phyloP scores from a whole-genome alignment of 257 asterid species.

The Capsicum rhomboideum region DNA sequence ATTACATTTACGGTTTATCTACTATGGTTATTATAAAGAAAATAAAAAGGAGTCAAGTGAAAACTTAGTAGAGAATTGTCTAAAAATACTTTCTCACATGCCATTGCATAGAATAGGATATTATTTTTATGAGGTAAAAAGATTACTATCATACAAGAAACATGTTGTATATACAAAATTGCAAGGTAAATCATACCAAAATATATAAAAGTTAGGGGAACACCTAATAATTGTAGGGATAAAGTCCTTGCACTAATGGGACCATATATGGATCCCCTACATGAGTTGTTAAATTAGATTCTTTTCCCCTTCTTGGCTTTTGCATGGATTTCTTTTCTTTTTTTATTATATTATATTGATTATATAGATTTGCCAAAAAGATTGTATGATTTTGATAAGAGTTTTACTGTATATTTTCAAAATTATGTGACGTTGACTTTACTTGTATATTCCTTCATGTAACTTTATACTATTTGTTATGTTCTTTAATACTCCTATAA shows the following conservation, averaged over 20 bases:
- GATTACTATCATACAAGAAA: not conserved
- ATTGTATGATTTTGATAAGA: too few species aligned
- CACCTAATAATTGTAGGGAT: not conserved
- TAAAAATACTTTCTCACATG: not conserved
- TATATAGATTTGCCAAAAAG: too few species aligned
- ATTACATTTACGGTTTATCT: too few species aligned
- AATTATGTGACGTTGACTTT: too few species aligned
- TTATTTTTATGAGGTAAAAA: not conserved
- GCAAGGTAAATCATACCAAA: not conserved
- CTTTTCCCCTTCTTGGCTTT: not conserved
- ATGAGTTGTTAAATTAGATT: not conserved
- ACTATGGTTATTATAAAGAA: not conserved
- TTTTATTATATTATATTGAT: not conserved
- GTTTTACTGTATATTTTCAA: not conserved
- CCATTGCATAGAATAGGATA: not conserved
- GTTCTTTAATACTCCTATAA: too few species aligned
- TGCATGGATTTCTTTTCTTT: not conserved
- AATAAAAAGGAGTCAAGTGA: not conserved
- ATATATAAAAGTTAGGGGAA: not conserved
- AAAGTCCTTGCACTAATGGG: not conserved
- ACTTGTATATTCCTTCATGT: too few species aligned
- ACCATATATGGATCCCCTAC: not conserved
- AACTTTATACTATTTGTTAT: too few species aligned
- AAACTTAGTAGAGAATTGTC: not conserved
- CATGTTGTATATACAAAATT: not conserved